Percentiles rank a stretch among this genome's conserved stretches.
Conservation (phyloP, 306 rosid genomes). For the Gastrolobium villosum region DNA sequence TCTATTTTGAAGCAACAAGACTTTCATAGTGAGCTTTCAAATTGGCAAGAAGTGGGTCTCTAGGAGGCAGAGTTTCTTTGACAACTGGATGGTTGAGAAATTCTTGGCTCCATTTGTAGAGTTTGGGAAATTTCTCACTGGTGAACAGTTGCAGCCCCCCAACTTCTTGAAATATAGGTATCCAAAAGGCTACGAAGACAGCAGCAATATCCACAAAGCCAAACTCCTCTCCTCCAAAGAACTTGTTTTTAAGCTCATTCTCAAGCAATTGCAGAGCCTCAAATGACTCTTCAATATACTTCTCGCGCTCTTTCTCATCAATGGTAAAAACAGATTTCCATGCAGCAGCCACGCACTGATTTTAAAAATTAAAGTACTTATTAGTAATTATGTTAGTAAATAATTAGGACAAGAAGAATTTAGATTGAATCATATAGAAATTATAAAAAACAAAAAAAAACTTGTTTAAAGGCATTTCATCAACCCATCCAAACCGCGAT, state of each 20-base stretch:
- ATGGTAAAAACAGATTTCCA: slow-evolving; percentile 13
- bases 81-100: slow-evolving; percentile 41
- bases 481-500: too few species aligned
- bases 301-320: slow-evolving; percentile 51
- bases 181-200: slow-evolving; percentile 54
- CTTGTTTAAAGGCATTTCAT: too few species aligned
- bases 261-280: slow-evolving; percentile 55
- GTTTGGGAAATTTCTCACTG: slow-evolving; percentile 54
- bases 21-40: slow-evolving; percentile 5
- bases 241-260: slow-evolving; percentile 62
- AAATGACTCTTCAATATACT: slow-evolving; percentile 47
- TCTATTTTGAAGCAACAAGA: slow-evolving; percentile 43
- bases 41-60: slow-evolving; percentile 39
- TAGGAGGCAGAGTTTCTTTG: slow-evolving; percentile 55
- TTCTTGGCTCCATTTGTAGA: slow-evolving; percentile 57
- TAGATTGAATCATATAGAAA: background rate
- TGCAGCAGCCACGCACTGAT: slow-evolving; percentile 37
- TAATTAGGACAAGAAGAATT: background rate
- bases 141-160: slow-evolving; percentile 50
- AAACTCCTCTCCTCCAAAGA: slow-evolving; percentile 68
- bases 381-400: background rate
- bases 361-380: background rate
- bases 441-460: too few species aligned
- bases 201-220: slow-evolving; percentile 65
- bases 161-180: slow-evolving; percentile 48